Base-by-base conservation (phyloP, 345 rosid genomes). In the Erucastrum elatum region DNA sequence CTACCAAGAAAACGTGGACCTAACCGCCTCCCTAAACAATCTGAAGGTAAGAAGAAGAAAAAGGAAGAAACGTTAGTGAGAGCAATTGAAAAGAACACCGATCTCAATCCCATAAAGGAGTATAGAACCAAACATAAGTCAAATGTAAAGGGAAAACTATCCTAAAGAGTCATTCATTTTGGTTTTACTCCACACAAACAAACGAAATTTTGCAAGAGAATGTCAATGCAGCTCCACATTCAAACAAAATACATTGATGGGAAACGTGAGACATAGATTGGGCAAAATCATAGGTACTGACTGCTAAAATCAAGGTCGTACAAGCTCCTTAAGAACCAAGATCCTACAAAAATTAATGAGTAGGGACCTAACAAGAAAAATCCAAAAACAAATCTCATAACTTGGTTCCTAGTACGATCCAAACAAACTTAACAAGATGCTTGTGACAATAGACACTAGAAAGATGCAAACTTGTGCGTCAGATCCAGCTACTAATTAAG, bases 1-100 rank as follows among this genome's bases (percentile, higher is more conserved):
- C 92, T 87, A 59, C 95, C 91, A 39, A 95, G 96, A 87, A 96
- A 83, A 86, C 87, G 91, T 51, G 99, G 99, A 84, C 99, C 98
- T 80, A 90, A 85, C 75, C 97, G 92, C 86, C 99, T 88, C 71
- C 99, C 99, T 87, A 96, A 89, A 88, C 99, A 96, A 90, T 91
- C 99, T 96, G 87, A 74, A 70, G 72, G 64, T 78, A 39, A 82
- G 60, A 55, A 66, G 21, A 21, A 21, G 1, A 21, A 0, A 21
- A 21, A 21, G 21, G 21, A 17, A 66, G 51, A 49, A 80, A 80
- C n/a, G 15, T 75, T 31, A 74, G 64, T 34, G 60, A 69, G 70
- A 68, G 51, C 64, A 68, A 74, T 2, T 8, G 66, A 17, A 55
- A 63, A 9, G 16, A 70, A 63, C 59, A 53, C 59, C 6, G 13